Percentiles rank a stretch among this genome's conserved stretches.
Conservation (phyloP, 805 yeast species). For the Brettanomyces anomalus region DNA sequence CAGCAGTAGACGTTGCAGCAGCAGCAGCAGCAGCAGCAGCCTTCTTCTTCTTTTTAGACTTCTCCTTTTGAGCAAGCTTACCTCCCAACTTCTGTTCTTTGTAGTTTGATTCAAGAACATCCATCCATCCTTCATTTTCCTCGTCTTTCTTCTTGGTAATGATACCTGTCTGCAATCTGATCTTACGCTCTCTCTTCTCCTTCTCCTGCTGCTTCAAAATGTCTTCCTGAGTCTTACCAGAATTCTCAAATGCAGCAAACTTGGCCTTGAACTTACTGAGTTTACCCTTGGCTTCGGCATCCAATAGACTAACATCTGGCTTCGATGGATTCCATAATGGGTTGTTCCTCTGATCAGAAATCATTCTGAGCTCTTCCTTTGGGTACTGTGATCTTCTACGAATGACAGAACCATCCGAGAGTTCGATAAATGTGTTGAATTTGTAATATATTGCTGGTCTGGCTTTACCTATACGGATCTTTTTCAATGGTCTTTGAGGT, state of each 20-base stretch:
- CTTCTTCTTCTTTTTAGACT: constrained; percentile 16
- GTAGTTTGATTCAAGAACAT: constrained; percentile 42
- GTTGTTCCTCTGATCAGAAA: constrained; percentile 81
- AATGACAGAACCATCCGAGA: constrained; percentile 90
- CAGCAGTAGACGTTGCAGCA: not conserved
- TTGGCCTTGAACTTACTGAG: constrained; percentile 65
- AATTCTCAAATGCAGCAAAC: constrained; percentile 40
- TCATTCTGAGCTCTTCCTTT: constrained; percentile 73
- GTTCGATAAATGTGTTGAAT: constrained; percentile 81
- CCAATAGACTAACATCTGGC: constrained; percentile 63
- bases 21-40: not conserved
- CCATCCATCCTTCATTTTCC: constrained; percentile 40
- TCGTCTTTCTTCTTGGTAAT: constrained; percentile 16
- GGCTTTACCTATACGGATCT: constrained; percentile 71
- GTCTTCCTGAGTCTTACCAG: constrained; percentile 25
- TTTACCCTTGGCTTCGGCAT: constrained; percentile 79
- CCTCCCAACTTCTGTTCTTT: constrained; percentile 30
- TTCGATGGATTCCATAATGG: constrained; percentile 86
- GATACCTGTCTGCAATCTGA: constrained; percentile 21
- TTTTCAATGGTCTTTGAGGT: constrained; percentile 51
- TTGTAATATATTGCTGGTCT: constrained; percentile 91
- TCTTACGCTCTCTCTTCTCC: constrained; percentile 22
- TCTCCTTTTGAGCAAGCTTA: constrained; percentile 24
- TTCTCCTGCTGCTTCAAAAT: constrained; percentile 14
- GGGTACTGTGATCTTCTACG: constrained; percentile 81